Base-by-base conservation (phyloP, 1,284 basidiomycete species). In the Tetrapyrgos nigripes region DNA sequence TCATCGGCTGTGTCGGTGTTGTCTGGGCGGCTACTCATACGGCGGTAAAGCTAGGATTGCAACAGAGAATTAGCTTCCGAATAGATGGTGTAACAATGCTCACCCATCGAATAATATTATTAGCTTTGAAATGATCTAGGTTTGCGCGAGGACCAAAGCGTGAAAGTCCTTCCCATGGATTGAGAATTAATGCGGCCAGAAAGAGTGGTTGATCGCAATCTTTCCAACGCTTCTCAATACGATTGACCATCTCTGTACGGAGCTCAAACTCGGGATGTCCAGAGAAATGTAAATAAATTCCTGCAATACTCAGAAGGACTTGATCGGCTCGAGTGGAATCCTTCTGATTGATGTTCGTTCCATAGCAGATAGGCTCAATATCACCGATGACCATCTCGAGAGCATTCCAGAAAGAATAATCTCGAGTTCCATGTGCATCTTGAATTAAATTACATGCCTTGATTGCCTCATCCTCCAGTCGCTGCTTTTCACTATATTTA, bases 311-410 rank as follows among this genome's bases (percentile, higher is more conserved):
- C 44, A 71, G 62, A 1, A 73, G 59, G n/a, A 69, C 68, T 40
- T 70, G 66, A 43, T 70, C 68, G 6, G 65, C 60, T 19, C 55
- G 64, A 47, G 67, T 64, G 0, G 55, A 58, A 35, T 73, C 64
- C n/a, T 55, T 63, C 51, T 71, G 69, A 57, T 69, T 70, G 60
- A 72, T 63, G 47, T 72, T 73, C 1, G 62, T 58, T 1, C 65
- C 66, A 45, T 66, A 63, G 47, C 69, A 70, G 19, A 74, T 72
- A 8, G 68, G 69, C 61, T 73, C 64, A 13, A 73, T 56, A 37
- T 73, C 67, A 33, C 66, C 65, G 19, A 71, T 46, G 2, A 71
- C 62, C 19, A 58, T 27, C 49, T 67, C 64, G 21, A 73, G 58
- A 3, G 55, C 60, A 21, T n/a, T 23, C 71, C 70, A 73, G 58